phyloP scores from a whole-genome alignment of 2,329 filamentous ascomycete species.

The Tolypocladium nubicola region DNA sequence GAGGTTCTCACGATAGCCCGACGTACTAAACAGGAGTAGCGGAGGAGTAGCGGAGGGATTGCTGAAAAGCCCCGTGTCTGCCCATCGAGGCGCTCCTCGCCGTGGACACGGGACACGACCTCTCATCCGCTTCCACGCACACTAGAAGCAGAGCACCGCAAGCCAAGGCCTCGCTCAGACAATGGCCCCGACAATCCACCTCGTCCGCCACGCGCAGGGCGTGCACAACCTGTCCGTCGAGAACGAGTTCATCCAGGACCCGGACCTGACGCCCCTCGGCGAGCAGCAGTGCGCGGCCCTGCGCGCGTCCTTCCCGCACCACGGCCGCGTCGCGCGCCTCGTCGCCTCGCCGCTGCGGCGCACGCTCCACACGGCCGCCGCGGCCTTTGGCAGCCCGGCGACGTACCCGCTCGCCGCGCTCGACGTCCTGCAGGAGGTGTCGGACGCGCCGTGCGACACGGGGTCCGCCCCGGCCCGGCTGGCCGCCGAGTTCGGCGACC shows the following conservation, averaged over 20 bases:
- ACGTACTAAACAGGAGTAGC: neutral
- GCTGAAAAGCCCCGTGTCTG: neutral
- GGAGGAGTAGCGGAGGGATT: neutral
- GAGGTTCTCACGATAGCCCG: neutral
- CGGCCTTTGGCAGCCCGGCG: constrained; percentile 49
- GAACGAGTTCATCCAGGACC: constrained; percentile 68
- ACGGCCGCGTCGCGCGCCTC: constrained; percentile 55
- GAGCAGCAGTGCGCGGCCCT: constrained; percentile 62
- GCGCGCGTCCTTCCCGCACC: constrained; percentile 50
- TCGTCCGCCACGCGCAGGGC: constrained; percentile 68
- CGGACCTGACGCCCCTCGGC: constrained; percentile 66
- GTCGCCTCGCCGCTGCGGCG: constrained; percentile 71
- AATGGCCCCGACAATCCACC: constrained; percentile 48
- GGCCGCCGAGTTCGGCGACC: constrained; percentile 46
- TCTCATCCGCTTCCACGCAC: neutral
- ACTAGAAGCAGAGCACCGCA: neutral
- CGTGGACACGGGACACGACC: neutral
- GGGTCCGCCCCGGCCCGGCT: constrained; percentile 50
- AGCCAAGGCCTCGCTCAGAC: neutral
- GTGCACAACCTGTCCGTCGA: constrained; percentile 65
- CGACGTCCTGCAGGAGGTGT: constrained; percentile 71
- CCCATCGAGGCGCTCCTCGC: neutral
- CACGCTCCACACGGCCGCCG: constrained; percentile 68
- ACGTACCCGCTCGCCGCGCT: constrained; percentile 49
- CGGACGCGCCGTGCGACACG: constrained; percentile 63